Evolutionary conservation across 768 basidiomycete genomes (phyloP).

Genomic region (Boletellus ananiceps): DNA sequence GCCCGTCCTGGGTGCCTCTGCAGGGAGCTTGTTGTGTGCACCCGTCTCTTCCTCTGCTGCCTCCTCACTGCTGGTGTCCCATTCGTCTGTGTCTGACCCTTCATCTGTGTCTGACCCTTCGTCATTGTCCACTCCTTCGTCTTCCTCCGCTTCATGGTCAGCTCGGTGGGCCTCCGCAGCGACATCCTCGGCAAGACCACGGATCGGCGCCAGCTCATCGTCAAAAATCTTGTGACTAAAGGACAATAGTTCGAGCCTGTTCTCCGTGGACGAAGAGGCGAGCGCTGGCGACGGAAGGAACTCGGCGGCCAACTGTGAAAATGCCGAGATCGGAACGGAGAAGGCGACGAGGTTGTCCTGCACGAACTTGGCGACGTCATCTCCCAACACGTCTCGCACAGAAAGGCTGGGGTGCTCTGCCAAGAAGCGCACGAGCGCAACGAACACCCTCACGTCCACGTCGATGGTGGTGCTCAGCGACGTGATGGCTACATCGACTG

Average conservation of each 20-base stretch:
- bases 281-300: conserved; percentile 16
- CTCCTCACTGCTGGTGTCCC: conserved; percentile 19
- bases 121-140: conserved; percentile 15
- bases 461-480: conserved; percentile 32
- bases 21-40: background rate
- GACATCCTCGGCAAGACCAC: conserved; percentile 8
- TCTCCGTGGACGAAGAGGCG: background rate
- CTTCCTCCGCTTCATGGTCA: conserved; percentile 5
- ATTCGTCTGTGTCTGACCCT: conserved; percentile 17
- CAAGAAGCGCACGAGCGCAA: conserved; percentile 39
- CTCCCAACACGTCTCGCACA: conserved; percentile 28
- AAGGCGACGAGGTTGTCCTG: conserved; percentile 19
- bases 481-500: conserved; percentile 25
- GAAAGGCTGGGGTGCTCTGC: conserved; percentile 21
- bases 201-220: conserved; percentile 35
- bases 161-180: conserved; percentile 2
- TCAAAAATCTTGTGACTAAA: conserved; percentile 43
- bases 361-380: conserved; percentile 21
- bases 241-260: conserved; percentile 28
- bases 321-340: conserved; percentile 14
- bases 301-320: conserved; percentile 14
- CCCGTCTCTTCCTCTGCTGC: conserved; percentile 9
- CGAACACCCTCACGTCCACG: conserved; percentile 52
- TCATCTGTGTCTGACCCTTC: conserved; percentile 13
- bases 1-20: background rate